These are phyloP conservation scores for Epichloe sp. DNA, from an alignment of 2,329 filamentous ascomycete genomes.

Conservation along the genomic window DNA sequence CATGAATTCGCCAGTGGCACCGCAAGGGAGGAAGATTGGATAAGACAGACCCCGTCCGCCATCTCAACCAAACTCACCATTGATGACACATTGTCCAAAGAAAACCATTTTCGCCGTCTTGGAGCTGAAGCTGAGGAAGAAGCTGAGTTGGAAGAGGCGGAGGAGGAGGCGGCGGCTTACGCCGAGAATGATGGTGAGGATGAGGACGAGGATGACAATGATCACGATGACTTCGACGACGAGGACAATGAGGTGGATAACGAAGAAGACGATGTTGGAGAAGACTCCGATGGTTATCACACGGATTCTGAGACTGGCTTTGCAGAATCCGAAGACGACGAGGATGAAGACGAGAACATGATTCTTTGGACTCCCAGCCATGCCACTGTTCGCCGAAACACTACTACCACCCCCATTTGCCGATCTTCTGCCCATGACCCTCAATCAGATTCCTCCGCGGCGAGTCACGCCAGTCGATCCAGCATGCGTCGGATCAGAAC, in stretches of 20 bases:
- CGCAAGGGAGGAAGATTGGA: slow-evolving; percentile 82
- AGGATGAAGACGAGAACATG: slow-evolving; percentile 52
- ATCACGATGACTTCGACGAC: slow-evolving; percentile 35
- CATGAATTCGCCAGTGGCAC: slow-evolving; percentile 85
- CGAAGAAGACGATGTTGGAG: slow-evolving; percentile 40
- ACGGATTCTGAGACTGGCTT: slow-evolving; percentile 60
- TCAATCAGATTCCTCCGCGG: slow-evolving; percentile 49
- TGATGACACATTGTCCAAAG: slow-evolving; percentile 77
- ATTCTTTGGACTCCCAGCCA: slow-evolving; percentile 41
- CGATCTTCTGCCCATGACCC: slow-evolving; percentile 29
- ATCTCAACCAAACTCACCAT: slow-evolving; percentile 66
- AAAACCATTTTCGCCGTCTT: slow-evolving; percentile 74
- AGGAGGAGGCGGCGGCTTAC: slow-evolving; percentile 28
- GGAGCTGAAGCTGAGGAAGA: slow-evolving; percentile 89
- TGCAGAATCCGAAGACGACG: slow-evolving; percentile 55
- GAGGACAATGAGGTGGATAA: slow-evolving; percentile 39
- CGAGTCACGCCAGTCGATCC: slow-evolving; percentile 22
- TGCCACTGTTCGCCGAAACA: slow-evolving; percentile 23
- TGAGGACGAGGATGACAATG: slow-evolving; percentile 38
- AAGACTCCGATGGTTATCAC: slow-evolving; percentile 56
- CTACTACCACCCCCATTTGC: slow-evolving; percentile 20
- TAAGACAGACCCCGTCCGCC: slow-evolving; percentile 51
- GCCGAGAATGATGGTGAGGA: slow-evolving; percentile 36
- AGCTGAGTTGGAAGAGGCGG: slow-evolving; percentile 60
- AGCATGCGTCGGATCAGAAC: slow-evolving; percentile 16